These are phyloP conservation scores for Bonnemaisonia californica DNA, from an alignment of 31 red algal species.

Conservation along the genomic window DNA sequence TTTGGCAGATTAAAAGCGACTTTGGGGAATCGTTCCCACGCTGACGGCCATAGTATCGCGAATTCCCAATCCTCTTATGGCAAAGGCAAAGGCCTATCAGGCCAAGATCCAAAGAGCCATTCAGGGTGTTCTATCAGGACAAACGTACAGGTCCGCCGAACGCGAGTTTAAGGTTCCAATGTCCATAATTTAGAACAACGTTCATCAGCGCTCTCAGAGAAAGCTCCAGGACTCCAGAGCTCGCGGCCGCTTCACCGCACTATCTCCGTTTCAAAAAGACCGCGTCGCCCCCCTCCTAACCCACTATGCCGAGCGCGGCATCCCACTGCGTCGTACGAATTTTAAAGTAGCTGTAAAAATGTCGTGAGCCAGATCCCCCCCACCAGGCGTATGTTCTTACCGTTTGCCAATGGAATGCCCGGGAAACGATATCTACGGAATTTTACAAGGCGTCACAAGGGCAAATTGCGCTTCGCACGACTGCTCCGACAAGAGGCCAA, in stretches of 20 bases:
- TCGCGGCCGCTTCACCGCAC: neutral
- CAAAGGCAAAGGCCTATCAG: neutral
- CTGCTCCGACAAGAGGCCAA: slow-evolving; percentile 4
- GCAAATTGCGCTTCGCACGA: neutral
- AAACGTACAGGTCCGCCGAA: neutral
- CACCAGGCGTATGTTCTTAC: neutral
- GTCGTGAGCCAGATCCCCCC: neutral
- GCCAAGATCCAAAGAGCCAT: neutral
- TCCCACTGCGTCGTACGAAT: neutral
- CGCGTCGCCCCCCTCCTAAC: neutral
- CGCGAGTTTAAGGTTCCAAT: neutral
- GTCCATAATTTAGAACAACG: neutral
- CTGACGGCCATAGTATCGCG: no score
- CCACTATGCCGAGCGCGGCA: neutral
- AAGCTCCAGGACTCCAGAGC: no score
- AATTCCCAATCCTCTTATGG: no score
- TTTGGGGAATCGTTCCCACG: no score
- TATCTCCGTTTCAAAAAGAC: neutral
- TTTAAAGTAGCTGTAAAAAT: slow-evolving; percentile 1
- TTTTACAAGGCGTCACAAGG: slow-evolving; percentile 7
- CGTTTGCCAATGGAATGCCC: no score
- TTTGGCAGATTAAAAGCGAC: no score
- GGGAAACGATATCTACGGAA: neutral
- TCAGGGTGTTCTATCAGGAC: neutral
- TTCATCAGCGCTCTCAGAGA: neutral